Conservation (phyloP, 139 green algal species). For the Trebouxia sp. region DNA sequence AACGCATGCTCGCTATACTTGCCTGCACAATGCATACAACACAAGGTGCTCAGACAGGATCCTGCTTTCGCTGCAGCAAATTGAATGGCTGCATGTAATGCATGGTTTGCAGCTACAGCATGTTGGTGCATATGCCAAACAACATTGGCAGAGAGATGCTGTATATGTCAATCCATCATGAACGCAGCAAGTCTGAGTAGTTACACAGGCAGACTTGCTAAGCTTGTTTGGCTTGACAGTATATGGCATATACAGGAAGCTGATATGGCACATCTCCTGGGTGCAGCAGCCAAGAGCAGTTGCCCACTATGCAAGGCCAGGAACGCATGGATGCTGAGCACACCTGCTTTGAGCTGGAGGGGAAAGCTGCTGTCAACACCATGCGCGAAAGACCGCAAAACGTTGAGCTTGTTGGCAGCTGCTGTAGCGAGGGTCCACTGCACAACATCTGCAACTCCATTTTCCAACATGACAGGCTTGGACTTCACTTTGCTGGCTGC, state of each 20-base stretch:
- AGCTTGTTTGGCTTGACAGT: too few relatives aligned
- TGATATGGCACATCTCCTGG: too few relatives aligned
- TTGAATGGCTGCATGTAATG: neutral
- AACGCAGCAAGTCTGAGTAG: too few relatives aligned
- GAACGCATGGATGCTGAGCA: neutral
- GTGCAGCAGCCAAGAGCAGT: too few relatives aligned
- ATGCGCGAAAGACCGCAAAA: constrained; percentile 70
- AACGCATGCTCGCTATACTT: constrained; percentile 68
- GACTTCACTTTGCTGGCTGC: constrained; percentile 23
- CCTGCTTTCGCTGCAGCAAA: neutral
- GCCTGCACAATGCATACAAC: constrained; percentile 30
- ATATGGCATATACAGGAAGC: too few relatives aligned
- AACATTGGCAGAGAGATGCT: too few relatives aligned
- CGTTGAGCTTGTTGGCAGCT: constrained; percentile 54
- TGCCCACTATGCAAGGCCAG: too few relatives aligned
- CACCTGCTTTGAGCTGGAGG: constrained; percentile 53
- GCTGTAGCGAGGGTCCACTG: constrained; percentile 39
- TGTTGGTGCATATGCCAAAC: too few relatives aligned
- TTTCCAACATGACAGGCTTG: constrained; percentile 2
- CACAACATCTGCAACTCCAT: constrained; percentile 21
- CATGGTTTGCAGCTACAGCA: neutral
- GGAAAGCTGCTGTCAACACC: constrained; percentile 54
- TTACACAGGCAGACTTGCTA: too few relatives aligned
- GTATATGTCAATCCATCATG: too few relatives aligned
- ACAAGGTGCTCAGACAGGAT: neutral